phyloP scores from a whole-genome alignment of 805 yeast genomes.

The Sugiyamaella marilandica region DNA sequence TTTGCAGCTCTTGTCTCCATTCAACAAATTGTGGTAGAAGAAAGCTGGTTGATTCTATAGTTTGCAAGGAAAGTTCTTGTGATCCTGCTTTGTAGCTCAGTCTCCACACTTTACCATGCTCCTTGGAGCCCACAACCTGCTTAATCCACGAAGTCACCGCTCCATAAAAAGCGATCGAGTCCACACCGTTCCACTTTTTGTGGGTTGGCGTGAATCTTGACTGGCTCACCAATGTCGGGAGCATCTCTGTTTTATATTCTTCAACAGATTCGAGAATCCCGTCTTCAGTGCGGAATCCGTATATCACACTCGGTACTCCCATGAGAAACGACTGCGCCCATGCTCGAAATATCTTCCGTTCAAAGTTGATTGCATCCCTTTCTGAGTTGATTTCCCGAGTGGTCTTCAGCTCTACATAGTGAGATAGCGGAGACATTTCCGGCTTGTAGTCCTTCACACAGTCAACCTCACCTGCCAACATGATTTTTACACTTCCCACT shows the following conservation, averaged over 20 bases:
- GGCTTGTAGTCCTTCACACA: conserved; percentile 82
- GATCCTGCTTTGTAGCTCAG: conserved; percentile 50
- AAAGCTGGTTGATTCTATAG: conserved; percentile 34
- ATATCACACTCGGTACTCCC: conserved; percentile 75
- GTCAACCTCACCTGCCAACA: conserved; percentile 89
- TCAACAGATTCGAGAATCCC: conserved; percentile 65
- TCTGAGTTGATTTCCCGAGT: conserved; percentile 51
- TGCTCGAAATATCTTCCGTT: conserved; percentile 66
- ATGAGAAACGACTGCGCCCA: conserved; percentile 94
- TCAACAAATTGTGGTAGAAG: conserved; percentile 47
- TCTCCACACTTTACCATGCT: conserved; percentile 34
- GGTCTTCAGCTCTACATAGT: conserved; percentile 85
- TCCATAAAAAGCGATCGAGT: conserved; percentile 80
- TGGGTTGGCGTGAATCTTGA: conserved; percentile 17
- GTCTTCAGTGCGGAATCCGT: conserved; percentile 81
- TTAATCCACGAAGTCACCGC: conserved; percentile 77
- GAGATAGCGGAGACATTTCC: conserved; percentile 45
- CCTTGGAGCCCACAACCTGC: conserved; percentile 3
- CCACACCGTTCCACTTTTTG: conserved; percentile 59
- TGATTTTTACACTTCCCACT: conserved; percentile 62
- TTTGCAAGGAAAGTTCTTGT: neutral
- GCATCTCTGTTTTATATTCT: conserved; percentile 67
- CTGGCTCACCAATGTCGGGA: conserved; percentile 46
- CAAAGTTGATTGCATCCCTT: conserved; percentile 60
- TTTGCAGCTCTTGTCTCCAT: conserved; percentile 42